A percentile compares a stretch with the other conserved stretches of the same genome.
Conservation (phyloP, 306 rosid species). For the Cicer yamashitae region DNA sequence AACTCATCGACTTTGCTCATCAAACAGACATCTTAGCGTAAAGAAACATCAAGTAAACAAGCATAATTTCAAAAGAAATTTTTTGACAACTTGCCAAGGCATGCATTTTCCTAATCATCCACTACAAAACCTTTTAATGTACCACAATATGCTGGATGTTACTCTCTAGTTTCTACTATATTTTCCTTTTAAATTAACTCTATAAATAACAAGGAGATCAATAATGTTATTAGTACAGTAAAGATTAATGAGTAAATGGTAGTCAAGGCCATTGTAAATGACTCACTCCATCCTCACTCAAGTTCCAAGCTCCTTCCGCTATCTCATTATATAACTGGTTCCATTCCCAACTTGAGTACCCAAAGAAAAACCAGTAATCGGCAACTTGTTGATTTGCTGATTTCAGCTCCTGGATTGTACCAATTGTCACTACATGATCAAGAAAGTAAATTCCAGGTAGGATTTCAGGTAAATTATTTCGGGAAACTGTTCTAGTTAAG, state of each 20-base stretch:
- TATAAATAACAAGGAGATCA: conserved; percentile 25
- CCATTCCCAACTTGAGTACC: conserved; percentile 93
- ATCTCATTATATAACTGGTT: conserved; percentile 78
- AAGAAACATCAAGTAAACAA: neutral
- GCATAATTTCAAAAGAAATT: conserved; percentile 12
- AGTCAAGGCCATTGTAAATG: conserved; percentile 75
- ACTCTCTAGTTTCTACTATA: conserved; percentile 11
- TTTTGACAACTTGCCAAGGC: conserved; percentile 13
- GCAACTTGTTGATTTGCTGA: conserved; percentile 51
- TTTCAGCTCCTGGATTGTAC: conserved; percentile 60
- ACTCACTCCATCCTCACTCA: conserved; percentile 53
- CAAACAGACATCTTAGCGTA: neutral
- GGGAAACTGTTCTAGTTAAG: conserved; percentile 54
- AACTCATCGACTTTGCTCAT: neutral
- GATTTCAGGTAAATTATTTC: conserved; percentile 60
- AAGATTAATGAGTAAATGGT: conserved; percentile 3
- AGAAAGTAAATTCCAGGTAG: conserved; percentile 76
- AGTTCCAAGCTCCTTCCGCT: conserved; percentile 73
- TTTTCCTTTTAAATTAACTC: conserved; percentile 29
- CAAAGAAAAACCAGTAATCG: conserved; percentile 86
- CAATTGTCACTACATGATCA: conserved; percentile 57
- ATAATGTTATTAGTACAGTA: conserved; percentile 32
- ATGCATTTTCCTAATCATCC: conserved; percentile 24
- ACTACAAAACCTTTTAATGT: neutral
- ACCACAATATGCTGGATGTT: neutral